Evolutionary conservation across 2,329 filamentous ascomycete genomes (phyloP).

Genomic region (Magnaporthiopsis poae): DNA sequence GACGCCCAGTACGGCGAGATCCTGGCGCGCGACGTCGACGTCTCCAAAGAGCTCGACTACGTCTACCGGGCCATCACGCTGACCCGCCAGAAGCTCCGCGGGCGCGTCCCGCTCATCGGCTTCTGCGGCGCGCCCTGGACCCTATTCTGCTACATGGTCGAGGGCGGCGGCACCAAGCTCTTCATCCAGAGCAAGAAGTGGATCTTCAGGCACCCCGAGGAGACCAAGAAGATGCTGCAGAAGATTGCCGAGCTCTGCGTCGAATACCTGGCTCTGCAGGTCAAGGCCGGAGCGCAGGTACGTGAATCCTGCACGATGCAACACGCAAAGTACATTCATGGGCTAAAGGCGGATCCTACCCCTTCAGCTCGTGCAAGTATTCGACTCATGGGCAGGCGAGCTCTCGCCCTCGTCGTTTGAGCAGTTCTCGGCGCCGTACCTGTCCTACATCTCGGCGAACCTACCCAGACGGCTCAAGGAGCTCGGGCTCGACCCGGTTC

Average conservation of each 20-base stretch:
- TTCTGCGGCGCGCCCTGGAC: conserved; percentile 98
- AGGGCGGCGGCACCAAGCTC: conserved; percentile 90
- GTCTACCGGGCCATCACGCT: conserved; percentile 92
- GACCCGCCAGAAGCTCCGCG: conserved; percentile 76
- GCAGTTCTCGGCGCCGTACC: conserved; percentile 75
- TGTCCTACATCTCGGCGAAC: conserved; percentile 71
- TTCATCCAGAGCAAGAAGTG: conserved; percentile 93
- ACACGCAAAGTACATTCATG: background rate
- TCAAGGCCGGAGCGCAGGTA: conserved; percentile 84
- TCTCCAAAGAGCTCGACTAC: conserved; percentile 75
- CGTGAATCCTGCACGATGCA: conserved; percentile 12
- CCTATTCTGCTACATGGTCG: conserved; percentile 95
- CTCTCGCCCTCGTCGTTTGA: conserved; percentile 76
- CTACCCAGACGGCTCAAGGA: conserved; percentile 66
- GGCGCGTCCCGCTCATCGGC: conserved; percentile 83
- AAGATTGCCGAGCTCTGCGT: conserved; percentile 94
- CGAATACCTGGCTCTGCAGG: conserved; percentile 85
- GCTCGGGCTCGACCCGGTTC: conserved; percentile 68
- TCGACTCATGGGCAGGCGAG: conserved; percentile 96
- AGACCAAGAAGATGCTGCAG: conserved; percentile 69
- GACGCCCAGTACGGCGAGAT: conserved; percentile 76
- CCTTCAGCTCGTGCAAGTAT: conserved; percentile 74
- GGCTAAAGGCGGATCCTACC: too few relatives aligned
- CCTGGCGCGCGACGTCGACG: conserved; percentile 69
- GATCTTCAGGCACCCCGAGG: conserved; percentile 81